Conservation (phyloP, 805 yeast species). For the Debaryomyces tyrocola region DNA sequence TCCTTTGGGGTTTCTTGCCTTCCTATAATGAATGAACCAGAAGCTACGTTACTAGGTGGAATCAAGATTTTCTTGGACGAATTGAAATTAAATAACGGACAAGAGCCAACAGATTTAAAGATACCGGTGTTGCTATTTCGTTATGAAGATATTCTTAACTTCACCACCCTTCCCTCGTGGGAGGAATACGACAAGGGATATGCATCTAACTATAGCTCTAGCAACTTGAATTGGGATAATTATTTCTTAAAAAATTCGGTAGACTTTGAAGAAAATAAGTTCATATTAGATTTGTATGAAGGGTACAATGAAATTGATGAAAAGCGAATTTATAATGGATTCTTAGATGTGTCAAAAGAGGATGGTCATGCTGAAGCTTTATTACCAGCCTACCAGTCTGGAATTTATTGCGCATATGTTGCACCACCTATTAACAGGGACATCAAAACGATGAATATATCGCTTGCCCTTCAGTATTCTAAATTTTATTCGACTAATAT, state of each 20-base stretch:
- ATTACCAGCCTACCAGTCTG: constrained; percentile 17
- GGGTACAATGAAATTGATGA: constrained; percentile 7
- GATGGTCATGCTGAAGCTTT: constrained; percentile 9
- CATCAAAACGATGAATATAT: constrained; percentile 9
- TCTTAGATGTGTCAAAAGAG: constrained; percentile 3
- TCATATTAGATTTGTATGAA: constrained; percentile 9
- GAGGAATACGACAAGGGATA: constrained; percentile 10
- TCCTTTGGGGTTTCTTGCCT: too few species aligned
- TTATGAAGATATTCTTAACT: constrained; percentile 20
- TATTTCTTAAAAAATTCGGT: constrained; percentile 7
- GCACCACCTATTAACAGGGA: constrained; percentile 20
- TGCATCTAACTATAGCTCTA: neutral
- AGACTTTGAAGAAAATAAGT: constrained; percentile 14
- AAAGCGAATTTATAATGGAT: constrained; percentile 7
- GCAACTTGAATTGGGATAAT: constrained; percentile 3
- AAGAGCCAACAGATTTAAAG: constrained; percentile 6
- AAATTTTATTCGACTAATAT: constrained; percentile 24
- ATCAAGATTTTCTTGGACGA: too few species aligned
- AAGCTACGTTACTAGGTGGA: too few species aligned
- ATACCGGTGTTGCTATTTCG: constrained; percentile 26
- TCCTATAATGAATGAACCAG: too few species aligned
- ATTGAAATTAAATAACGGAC: too few species aligned
- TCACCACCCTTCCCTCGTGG: constrained; percentile 17
- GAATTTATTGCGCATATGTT: constrained; percentile 31
- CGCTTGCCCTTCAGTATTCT: constrained; percentile 18